These are phyloP conservation scores for Cercospora sp. DNA, from an alignment of 2,329 filamentous ascomycete species.

Conservation along the genomic window DNA sequence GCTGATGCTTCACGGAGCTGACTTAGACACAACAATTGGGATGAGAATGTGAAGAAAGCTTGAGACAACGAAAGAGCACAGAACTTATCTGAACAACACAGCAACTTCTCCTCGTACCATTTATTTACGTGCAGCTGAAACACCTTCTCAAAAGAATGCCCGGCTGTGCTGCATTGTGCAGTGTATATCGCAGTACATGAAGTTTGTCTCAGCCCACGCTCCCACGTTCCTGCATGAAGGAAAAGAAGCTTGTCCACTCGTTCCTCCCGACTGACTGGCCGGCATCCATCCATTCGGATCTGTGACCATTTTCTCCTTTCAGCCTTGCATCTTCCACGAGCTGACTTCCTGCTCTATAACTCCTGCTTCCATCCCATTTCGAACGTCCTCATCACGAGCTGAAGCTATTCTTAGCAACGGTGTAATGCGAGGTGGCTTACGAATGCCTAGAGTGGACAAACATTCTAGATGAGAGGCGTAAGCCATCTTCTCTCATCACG, in stretches of 20 bases:
- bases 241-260: not conserved
- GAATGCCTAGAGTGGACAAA: not conserved
- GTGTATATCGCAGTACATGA: conserved; percentile 14
- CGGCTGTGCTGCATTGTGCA: conserved; percentile 10
- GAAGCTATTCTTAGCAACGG: not conserved
- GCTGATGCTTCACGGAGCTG: not conserved
- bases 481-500: not conserved
- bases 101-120: too few relatives aligned
- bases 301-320: not conserved
- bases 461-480: not conserved
- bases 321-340: not conserved
- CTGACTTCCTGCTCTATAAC: not conserved
- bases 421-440: not conserved
- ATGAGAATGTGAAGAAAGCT: too few relatives aligned
- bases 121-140: not conserved
- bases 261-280: not conserved
- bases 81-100: not conserved
- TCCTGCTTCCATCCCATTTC: not conserved
- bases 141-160: not conserved
- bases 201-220: conserved; percentile 4
- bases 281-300: not conserved
- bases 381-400: not conserved
- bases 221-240: conserved; percentile 12
- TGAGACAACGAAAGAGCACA: too few relatives aligned
- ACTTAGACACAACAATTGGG: not conserved